Percentiles rank a stretch among this genome's conserved stretches.
Conservation (phyloP, 148 eudicot species). For the Chenopodium berlandieri region DNA sequence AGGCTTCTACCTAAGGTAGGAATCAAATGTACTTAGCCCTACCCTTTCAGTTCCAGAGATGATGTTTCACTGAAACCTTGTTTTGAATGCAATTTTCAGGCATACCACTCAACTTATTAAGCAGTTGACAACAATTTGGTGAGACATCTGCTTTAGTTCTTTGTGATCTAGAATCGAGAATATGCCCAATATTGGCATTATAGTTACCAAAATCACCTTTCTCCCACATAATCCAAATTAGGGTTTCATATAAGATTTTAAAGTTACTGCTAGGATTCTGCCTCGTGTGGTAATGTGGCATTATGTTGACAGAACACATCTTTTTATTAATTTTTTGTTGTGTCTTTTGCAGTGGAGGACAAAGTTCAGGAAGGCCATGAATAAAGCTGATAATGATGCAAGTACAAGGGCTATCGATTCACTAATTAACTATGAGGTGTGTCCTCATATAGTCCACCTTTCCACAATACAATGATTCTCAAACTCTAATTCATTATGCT, state of each 20-base stretch:
- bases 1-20: not conserved
- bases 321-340: not conserved
- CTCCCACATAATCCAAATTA: too few species aligned
- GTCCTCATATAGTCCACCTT: constrained; percentile 4
- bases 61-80: not conserved
- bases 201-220: not conserved
- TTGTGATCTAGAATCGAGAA: not conserved
- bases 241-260: not conserved
- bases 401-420: constrained; percentile 95
- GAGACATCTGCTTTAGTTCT: not conserved
- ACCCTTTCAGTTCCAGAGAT: not conserved
- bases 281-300: not conserved
- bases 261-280: not conserved
- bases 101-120: too few species aligned
- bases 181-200: not conserved
- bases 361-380: constrained; percentile 92
- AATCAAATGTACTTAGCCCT: not conserved
- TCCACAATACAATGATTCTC: not conserved
- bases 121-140: not conserved
- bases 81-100: not conserved
- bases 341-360: constrained; percentile 79
- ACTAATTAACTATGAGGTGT: constrained; percentile 90
- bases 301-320: not conserved
- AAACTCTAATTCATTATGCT: not conserved
- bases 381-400: constrained; percentile 97